Percentiles rank a stretch among this genome's conserved stretches.
Conservation (phyloP, 139 green algal species). For the Coelastrella sp. region DNA sequence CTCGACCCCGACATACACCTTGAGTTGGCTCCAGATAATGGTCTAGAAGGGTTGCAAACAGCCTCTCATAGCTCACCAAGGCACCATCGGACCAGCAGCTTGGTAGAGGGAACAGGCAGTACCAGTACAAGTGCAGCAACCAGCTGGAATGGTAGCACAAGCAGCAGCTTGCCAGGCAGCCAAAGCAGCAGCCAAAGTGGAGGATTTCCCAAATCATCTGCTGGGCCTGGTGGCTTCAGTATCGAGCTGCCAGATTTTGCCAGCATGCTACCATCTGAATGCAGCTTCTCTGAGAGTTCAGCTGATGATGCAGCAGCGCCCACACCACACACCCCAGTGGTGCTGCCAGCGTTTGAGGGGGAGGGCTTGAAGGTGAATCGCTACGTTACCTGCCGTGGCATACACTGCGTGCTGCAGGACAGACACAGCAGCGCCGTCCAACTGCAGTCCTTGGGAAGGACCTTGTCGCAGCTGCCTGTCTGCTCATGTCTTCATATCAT, state of each 20-base stretch:
- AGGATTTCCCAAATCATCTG: not conserved
- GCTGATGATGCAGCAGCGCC: constrained; percentile 4
- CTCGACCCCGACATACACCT: not conserved
- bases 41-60: not conserved
- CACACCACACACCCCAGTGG: constrained; percentile 34
- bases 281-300: constrained; percentile 12
- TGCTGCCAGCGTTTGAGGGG: not conserved
- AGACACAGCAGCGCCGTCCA: too few species aligned
- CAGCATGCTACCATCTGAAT: constrained; percentile 28
- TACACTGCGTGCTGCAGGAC: not conserved
- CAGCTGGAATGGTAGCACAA: constrained; percentile 2
- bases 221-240: too few species aligned
- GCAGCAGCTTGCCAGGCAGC: constrained; percentile 28
- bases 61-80: not conserved
- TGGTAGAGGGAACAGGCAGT: not conserved
- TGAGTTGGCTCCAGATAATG: not conserved
- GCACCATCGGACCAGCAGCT: constrained; percentile 20
- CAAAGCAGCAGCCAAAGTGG: not conserved
- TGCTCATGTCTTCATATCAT: too few species aligned
- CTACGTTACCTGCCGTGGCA: not conserved
- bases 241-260: constrained; percentile 19
- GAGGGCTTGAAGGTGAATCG: not conserved
- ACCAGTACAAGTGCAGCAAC: constrained; percentile 5
- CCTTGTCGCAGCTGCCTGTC: too few species aligned
- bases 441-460: too few species aligned